Percentiles rank a stretch among this genome's conserved stretches.
These are phyloP conservation scores for Phtheirospermum japonicum DNA, from an alignment of 257 asterid species.

Conservation along the genomic window DNA sequence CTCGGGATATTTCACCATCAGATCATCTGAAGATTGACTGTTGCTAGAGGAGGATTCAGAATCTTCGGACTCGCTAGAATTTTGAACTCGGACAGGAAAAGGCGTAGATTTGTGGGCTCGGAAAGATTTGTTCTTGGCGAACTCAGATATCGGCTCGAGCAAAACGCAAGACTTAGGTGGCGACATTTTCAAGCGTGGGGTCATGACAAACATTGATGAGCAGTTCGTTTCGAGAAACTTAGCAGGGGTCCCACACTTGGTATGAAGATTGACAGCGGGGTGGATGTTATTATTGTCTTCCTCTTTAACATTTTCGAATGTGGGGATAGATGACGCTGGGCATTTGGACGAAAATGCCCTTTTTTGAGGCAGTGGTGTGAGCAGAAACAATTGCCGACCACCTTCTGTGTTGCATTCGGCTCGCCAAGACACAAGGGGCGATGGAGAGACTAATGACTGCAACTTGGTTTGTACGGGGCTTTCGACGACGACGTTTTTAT, in stretches of 20 bases:
- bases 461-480: conserved; percentile 63
- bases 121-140: conserved; percentile 38
- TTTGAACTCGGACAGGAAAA: conserved; percentile 41
- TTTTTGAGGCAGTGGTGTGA: conserved; percentile 75
- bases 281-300: conserved; percentile 20
- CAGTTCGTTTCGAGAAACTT: conserved; percentile 33
- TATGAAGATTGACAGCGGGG: conserved; percentile 28
- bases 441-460: conserved; percentile 81
- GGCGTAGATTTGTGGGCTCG: conserved; percentile 54
- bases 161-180: conserved; percentile 85
- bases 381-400: conserved; percentile 78
- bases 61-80: conserved; percentile 42
- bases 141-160: conserved; percentile 71
- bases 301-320: conserved; percentile 29
- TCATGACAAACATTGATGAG: conserved; percentile 47
- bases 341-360: conserved; percentile 41
- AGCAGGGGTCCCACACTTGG: conserved; percentile 41
- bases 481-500: conserved; percentile 27
- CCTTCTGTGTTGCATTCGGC: conserved; percentile 61
- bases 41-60: conserved; percentile 58
- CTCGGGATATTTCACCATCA: conserved; percentile 56
- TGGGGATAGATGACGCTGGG: conserved; percentile 32
- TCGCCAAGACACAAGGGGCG: conserved; percentile 94
- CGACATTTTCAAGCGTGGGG: conserved; percentile 76
- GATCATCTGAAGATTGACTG: conserved; percentile 40